Conservation (phyloP, 208 protist species). For the Strigomonas culicis region DNA sequence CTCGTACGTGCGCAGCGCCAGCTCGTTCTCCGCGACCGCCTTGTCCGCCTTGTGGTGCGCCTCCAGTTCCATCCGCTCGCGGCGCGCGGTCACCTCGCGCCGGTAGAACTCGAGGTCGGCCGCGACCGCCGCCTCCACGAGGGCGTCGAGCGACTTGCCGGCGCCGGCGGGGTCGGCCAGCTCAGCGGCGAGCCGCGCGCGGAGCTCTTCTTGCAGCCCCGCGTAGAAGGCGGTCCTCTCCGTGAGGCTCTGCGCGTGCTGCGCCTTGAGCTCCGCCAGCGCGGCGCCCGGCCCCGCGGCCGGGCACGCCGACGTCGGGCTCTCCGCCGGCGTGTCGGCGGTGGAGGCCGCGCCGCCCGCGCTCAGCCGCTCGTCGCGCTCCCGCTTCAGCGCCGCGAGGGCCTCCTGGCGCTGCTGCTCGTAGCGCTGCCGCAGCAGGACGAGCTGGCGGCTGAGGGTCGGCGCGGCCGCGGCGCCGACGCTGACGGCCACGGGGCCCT, state of each 20-base stretch:
- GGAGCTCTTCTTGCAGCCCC: slow-evolving; percentile 36
- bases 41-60: slow-evolving; percentile 50
- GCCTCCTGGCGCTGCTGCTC: slow-evolving; percentile 15
- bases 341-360: neutral
- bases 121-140: slow-evolving; percentile 43
- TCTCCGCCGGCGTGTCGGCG: neutral
- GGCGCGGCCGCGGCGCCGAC: neutral
- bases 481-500: slow-evolving; percentile 8
- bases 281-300: neutral
- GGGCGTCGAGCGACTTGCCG: slow-evolving; percentile 25
- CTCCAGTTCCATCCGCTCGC: slow-evolving; percentile 34
- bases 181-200: slow-evolving; percentile 28
- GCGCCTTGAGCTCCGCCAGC: slow-evolving; percentile 25
- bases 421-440: slow-evolving; percentile 7
- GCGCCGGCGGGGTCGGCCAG: slow-evolving; percentile 19
- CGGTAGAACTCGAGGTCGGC: slow-evolving; percentile 44
- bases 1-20: slow-evolving; percentile 40
- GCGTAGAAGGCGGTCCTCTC: slow-evolving; percentile 25
- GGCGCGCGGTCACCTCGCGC: slow-evolving; percentile 33
- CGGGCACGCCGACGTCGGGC: neutral
- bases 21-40: slow-evolving; percentile 30
- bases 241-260: slow-evolving; percentile 23
- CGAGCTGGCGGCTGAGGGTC: neutral
- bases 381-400: slow-evolving; percentile 13
- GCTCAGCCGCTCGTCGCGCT: slow-evolving; percentile 17